These are phyloP conservation scores for Penicillium maclennaniae DNA, from an alignment of 495 filamentous ascomycete genomes.

Conservation along the genomic window DNA sequence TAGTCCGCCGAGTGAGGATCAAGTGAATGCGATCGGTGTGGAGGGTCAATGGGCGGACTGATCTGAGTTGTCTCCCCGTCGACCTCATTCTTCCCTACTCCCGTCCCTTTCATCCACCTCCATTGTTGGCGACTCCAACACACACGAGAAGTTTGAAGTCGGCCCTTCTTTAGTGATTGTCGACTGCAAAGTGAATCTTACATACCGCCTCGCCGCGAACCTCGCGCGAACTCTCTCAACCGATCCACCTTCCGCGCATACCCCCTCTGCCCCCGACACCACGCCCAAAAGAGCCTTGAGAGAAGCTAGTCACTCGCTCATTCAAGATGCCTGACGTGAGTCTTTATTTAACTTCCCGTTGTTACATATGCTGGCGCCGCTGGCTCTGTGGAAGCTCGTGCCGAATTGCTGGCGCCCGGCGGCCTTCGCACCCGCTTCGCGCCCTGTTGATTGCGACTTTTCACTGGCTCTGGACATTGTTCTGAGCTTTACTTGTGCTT, in stretches of 20 bases:
- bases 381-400: not conserved
- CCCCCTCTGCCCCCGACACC: not conserved
- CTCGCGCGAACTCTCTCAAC: not conserved
- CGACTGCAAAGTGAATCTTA: not conserved
- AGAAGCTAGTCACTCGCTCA: not conserved
- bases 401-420: not conserved
- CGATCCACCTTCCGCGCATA: constrained; percentile 1
- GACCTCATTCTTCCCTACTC: constrained; percentile 19
- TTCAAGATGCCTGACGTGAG: constrained; percentile 47
- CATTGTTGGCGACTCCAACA: not conserved
- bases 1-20: not conserved
- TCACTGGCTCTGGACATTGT: not conserved
- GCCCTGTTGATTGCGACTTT: not conserved
- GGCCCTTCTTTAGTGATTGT: not conserved
- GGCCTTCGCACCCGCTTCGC: not conserved
- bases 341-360: constrained; percentile 2
- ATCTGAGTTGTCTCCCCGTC: constrained; percentile 10
- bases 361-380: not conserved
- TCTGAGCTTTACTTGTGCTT: not conserved
- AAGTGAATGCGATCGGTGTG: not conserved
- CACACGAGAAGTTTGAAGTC: not conserved
- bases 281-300: not conserved
- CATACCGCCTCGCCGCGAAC: not conserved
- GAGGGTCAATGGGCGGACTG: not conserved
- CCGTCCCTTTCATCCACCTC: constrained; percentile 12